phyloP scores from a whole-genome alignment of 768 basidiomycete genomes.

The Saitozyma sp. region DNA sequence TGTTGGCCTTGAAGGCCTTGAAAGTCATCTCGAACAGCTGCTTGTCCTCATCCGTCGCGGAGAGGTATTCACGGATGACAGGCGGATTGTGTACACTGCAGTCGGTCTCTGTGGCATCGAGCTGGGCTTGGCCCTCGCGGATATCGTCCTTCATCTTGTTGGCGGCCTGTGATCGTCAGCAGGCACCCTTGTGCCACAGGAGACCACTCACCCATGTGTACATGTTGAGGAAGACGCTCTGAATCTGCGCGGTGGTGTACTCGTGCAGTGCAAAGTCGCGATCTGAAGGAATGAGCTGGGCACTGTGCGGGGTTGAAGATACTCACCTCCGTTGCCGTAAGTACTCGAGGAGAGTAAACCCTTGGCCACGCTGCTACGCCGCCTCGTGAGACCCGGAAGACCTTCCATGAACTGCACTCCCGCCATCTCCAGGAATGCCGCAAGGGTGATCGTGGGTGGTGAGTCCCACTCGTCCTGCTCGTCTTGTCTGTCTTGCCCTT shows the following conservation, averaged over 20 bases:
- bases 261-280: slow-evolving; percentile 44
- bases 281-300: slow-evolving; percentile 18
- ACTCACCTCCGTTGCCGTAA: neutral
- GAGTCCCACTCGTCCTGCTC: slow-evolving; percentile 23
- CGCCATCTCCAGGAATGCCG: slow-evolving; percentile 52
- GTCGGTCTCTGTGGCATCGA: slow-evolving; percentile 14
- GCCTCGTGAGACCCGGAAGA: slow-evolving; percentile 39
- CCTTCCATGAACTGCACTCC: slow-evolving; percentile 51
- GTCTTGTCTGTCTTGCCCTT: slow-evolving; percentile 8
- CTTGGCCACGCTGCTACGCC: slow-evolving; percentile 46
- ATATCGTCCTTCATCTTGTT: slow-evolving; percentile 48
- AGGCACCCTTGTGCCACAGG: neutral
- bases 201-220: slow-evolving; percentile 48
- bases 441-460: slow-evolving; percentile 39
- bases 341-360: slow-evolving; percentile 30
- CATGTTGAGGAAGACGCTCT: slow-evolving; percentile 43
- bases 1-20: slow-evolving; percentile 48
- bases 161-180: slow-evolving; percentile 32
- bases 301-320: neutral
- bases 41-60: slow-evolving; percentile 50
- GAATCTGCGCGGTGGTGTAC: slow-evolving; percentile 45
- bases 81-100: slow-evolving; percentile 41
- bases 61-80: slow-evolving; percentile 52
- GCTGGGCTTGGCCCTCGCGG: slow-evolving; percentile 18
- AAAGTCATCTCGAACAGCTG: slow-evolving; percentile 50